Conservation (phyloP, 1,139 yeast genomes). For the Protomyces pachydermus region DNA sequence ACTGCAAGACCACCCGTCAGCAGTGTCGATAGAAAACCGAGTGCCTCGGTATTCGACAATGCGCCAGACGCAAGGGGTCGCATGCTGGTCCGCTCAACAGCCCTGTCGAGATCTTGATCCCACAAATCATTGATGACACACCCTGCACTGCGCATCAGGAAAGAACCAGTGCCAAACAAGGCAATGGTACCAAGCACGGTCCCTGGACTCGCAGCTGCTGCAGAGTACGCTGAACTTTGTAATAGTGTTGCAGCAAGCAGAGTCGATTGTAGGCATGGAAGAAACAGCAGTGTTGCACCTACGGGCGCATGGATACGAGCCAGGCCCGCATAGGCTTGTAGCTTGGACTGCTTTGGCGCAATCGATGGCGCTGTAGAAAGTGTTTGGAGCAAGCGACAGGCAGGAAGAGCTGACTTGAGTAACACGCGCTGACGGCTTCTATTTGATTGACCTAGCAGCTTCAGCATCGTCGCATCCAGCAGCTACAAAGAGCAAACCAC, state of each 20-base stretch:
- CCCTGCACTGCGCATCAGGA: constrained; percentile 96
- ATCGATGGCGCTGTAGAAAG: neutral
- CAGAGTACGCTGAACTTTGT: constrained; percentile 44
- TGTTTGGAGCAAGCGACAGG: no score
- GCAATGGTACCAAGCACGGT: constrained; percentile 47
- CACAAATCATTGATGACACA: constrained; percentile 89
- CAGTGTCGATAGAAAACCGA: constrained; percentile 68
- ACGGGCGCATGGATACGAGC: constrained; percentile 91
- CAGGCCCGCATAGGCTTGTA: constrained; percentile 38
- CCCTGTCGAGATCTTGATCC: constrained; percentile 74
- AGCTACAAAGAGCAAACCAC: no score
- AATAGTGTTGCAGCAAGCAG: constrained; percentile 78
- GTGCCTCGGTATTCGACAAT: constrained; percentile 66
- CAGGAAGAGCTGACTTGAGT: no score
- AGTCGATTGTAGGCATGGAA: constrained; percentile 79
- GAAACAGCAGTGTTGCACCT: constrained; percentile 74
- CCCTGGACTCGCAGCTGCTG: constrained; percentile 46
- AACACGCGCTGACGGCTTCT: no score
- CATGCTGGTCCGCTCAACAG: constrained; percentile 80
- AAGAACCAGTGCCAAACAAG: constrained; percentile 74
- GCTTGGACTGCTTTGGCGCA: constrained; percentile 1
- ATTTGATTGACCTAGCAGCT: neutral
- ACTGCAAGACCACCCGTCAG: constrained; percentile 72
- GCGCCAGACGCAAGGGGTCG: constrained; percentile 90
- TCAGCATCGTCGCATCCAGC: neutral